phyloP scores from a whole-genome alignment of 1,139 yeast genomes.

The Pichia sp. region DNA sequence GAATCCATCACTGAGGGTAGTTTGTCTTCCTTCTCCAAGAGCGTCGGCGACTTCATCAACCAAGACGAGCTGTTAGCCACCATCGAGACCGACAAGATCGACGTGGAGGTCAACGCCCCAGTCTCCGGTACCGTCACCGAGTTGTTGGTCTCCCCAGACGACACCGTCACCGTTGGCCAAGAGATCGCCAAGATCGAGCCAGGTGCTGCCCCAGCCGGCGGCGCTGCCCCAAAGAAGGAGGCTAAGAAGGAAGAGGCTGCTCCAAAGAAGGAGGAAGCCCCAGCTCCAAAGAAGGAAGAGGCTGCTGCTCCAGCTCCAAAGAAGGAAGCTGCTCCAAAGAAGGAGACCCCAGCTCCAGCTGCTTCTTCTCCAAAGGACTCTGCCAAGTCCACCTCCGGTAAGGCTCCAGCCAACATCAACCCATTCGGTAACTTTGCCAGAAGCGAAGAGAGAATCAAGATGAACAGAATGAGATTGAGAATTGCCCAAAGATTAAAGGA shows the following conservation, averaged over 20 bases:
- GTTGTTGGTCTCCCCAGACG: conserved; percentile 77
- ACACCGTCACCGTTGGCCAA: conserved; percentile 95
- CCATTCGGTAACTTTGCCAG: conserved; percentile 66
- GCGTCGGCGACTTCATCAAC: conserved; percentile 84
- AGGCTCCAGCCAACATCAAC: conserved; percentile 37
- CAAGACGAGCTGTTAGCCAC: conserved; percentile 93
- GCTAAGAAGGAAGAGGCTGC: conserved; percentile 24
- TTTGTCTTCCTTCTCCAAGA: conserved; percentile 68
- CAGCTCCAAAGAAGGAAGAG: conserved; percentile 50
- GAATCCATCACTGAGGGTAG: conserved; percentile 98
- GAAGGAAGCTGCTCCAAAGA: conserved; percentile 26
- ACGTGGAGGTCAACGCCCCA: conserved; percentile 95
- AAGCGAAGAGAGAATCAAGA: conserved; percentile 87
- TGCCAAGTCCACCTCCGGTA: conserved; percentile 28
- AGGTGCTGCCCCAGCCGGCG: conserved; percentile 77
- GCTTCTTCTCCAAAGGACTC: conserved; percentile 29
- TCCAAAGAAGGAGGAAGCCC: conserved; percentile 33
- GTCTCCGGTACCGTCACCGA: conserved; percentile 86
- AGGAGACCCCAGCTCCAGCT: conserved; percentile 17
- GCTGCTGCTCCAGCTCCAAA: conserved; percentile 30
- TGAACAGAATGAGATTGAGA: conserved; percentile 99
- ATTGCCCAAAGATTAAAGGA: conserved; percentile 99
- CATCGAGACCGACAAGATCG: conserved; percentile 97
- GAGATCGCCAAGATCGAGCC: conserved; percentile 86
- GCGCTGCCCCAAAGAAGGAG: conserved; percentile 38